Evolutionary conservation across 208 protist genomes (phyloP), one percentile per base, ranked within the genome.

Genomic region (Borovskyia barvae): DNA sequence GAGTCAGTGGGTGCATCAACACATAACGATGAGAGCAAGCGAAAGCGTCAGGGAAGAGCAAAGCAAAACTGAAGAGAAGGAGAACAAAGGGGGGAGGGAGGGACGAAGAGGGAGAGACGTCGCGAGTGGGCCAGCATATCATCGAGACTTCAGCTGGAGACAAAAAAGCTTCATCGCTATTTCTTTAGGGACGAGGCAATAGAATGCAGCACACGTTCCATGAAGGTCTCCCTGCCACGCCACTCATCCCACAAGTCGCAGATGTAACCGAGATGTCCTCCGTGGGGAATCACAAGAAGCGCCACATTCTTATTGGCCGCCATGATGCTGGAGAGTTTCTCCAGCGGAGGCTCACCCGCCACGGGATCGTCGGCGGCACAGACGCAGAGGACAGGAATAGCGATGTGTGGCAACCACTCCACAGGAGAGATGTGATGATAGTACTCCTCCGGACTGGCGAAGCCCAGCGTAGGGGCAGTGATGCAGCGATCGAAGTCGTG

Each of bases 211-310:
- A n/a, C n/a, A n/a, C n/a, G n/a, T n/a, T 85, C 82, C 50, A 85
- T 64, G 24, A 71, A 25, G 8, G 48, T 81, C 25, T 80, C 75
- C n/a, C 45, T 49, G 20, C 58, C 67, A 20, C 45, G 41, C 77
- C 75, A 85, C 59, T 85, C 79, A 1, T 71, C 63, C 12, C 43
- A 33, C 0, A 77, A 45, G 4, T 50, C 58, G 29, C 67, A 52
- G 37, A 80, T 62, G 66, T 75, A 87, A n/a, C 80, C 80, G 19
- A 91, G 49, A 35, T 91, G 80, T 9, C 80, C 80, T 14, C 85
- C 85, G 35, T 61, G 54, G 1, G 81, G 85, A 4, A 82, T 57
- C 33, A 70, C 35, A 19, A 87, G 33, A 36, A 81, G 74, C 9
- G 67, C 76, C 14, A 87, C 39, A 36, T 69, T 54, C 9, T 53